Percentiles rank a stretch among this genome's conserved stretches.
These are phyloP conservation scores for Chrysoporthe deuterocubensis DNA, from an alignment of 2,329 filamentous ascomycete species.

Conservation along the genomic window DNA sequence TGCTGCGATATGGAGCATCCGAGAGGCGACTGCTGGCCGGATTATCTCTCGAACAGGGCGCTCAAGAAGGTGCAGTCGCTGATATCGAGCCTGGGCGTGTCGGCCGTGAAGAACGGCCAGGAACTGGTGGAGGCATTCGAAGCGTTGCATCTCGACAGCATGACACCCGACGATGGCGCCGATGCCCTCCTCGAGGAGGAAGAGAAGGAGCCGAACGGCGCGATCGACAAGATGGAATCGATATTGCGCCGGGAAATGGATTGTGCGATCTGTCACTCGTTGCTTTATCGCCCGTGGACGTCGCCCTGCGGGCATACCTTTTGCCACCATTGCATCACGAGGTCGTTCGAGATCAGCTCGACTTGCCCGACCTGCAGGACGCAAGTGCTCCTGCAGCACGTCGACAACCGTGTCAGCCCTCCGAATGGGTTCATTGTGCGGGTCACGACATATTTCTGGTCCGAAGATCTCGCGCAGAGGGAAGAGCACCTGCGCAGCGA, in stretches of 20 bases:
- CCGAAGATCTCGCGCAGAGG: constrained; percentile 65
- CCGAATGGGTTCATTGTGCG: constrained; percentile 66
- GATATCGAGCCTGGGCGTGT: constrained; percentile 39
- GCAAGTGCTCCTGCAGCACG: constrained; percentile 55
- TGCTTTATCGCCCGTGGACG: constrained; percentile 82
- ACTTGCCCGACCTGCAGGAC: constrained; percentile 83
- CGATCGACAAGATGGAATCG: constrained; percentile 64
- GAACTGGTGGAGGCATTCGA: constrained; percentile 69
- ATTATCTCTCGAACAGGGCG: constrained; percentile 78
- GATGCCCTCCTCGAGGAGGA: constrained; percentile 37
- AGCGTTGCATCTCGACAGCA: constrained; percentile 61
- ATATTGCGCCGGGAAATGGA: constrained; percentile 73
- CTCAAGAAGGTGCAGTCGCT: constrained; percentile 58
- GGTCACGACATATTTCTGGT: constrained; percentile 71
- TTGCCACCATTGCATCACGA: constrained; percentile 77
- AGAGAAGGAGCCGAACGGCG: constrained; percentile 35
- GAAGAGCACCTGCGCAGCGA: constrained; percentile 60
- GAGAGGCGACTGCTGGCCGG: constrained; percentile 73
- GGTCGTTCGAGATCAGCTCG: constrained; percentile 66
- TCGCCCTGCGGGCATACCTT: constrained; percentile 89
- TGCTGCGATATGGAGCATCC: constrained; percentile 76
- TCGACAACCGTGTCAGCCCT: constrained; percentile 47
- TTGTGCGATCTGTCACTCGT: constrained; percentile 84
- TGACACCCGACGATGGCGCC: constrained; percentile 58
- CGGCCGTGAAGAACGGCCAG: constrained; percentile 55